A percentile compares a stretch with the other conserved stretches of the same genome.
Evolutionary conservation across 192 early-diverging fungal genomes (phyloP).

Genomic region (Entomortierella parvispora): DNA sequence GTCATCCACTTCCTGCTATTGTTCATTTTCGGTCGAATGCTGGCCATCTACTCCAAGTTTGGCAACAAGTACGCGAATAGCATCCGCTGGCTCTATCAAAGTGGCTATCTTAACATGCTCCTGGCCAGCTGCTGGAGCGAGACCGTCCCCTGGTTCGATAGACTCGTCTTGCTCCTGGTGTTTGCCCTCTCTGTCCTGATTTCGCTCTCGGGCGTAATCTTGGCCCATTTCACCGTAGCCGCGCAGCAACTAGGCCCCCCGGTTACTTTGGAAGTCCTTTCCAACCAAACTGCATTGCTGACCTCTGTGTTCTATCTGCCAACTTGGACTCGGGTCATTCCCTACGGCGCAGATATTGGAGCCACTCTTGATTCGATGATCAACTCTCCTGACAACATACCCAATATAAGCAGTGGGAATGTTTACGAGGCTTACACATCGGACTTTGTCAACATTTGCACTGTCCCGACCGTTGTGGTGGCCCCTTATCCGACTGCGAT

Average conservation of each 20-base stretch:
- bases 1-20: background rate
- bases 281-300: background rate
- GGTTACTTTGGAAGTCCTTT: background rate
- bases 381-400: background rate
- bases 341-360: background rate
- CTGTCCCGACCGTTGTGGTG: background rate
- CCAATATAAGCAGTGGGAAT: background rate
- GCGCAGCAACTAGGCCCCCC: background rate
- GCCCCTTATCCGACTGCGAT: background rate
- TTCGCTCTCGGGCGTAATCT: background rate
- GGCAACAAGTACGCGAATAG: constrained; percentile 7
- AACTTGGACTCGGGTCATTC: background rate
- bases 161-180: background rate
- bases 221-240: background rate
- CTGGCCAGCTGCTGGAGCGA: background rate
- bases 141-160: background rate
- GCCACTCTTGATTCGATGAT: background rate
- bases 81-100: background rate
- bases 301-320: constrained; percentile 3
- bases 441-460: background rate
- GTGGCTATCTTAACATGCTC: background rate
- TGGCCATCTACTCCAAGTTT: constrained; percentile 4
- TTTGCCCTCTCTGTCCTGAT: background rate
- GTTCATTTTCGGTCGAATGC: background rate
- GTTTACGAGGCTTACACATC: background rate